Conservation (phyloP, 169 alveolate species). For the Babesia sp. region DNA sequence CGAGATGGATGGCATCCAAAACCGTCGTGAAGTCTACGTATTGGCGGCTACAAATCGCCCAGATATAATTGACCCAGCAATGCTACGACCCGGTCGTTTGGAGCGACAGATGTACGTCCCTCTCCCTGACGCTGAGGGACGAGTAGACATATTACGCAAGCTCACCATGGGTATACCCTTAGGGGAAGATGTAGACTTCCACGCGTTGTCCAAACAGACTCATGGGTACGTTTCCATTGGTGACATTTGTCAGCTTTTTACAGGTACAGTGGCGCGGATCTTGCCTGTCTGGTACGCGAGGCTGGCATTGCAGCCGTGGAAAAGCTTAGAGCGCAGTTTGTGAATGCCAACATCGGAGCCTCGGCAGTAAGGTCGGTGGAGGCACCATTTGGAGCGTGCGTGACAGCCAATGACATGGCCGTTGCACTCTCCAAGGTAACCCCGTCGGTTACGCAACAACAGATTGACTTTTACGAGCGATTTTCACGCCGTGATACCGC, state of each 20-base stretch:
- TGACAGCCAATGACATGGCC: slow-evolving; percentile 31
- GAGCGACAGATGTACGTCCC: slow-evolving; percentile 91
- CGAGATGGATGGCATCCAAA: slow-evolving; percentile 97
- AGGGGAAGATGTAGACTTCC: slow-evolving; percentile 77
- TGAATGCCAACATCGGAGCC: background rate
- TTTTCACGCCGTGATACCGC: slow-evolving; percentile 12
- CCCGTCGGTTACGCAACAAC: slow-evolving; percentile 67
- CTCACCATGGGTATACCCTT: slow-evolving; percentile 86
- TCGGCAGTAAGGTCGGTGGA: background rate
- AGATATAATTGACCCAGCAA: slow-evolving; percentile 98
- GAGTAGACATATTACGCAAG: slow-evolving; percentile 87
- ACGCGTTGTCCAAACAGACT: slow-evolving; percentile 77
- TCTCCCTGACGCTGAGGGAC: slow-evolving; percentile 91
- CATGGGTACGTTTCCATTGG: slow-evolving; percentile 73
- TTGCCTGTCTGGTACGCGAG: slow-evolving; percentile 90
- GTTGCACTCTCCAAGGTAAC: slow-evolving; percentile 51
- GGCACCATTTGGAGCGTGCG: slow-evolving; percentile 45
- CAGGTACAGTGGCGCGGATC: slow-evolving; percentile 94
- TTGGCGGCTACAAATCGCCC: slow-evolving; percentile 99
- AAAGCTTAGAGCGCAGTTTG: slow-evolving; percentile 25
- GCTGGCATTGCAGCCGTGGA: slow-evolving; percentile 88
- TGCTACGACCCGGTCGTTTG: slow-evolving; percentile 96
- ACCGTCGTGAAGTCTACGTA: slow-evolving; percentile 89
- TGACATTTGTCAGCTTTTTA: background rate
- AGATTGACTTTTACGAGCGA: slow-evolving; percentile 60